Percentiles rank a stretch among this genome's conserved stretches.
phyloP scores from a whole-genome alignment of 208 protist species.

The Porcisia deanei region DNA sequence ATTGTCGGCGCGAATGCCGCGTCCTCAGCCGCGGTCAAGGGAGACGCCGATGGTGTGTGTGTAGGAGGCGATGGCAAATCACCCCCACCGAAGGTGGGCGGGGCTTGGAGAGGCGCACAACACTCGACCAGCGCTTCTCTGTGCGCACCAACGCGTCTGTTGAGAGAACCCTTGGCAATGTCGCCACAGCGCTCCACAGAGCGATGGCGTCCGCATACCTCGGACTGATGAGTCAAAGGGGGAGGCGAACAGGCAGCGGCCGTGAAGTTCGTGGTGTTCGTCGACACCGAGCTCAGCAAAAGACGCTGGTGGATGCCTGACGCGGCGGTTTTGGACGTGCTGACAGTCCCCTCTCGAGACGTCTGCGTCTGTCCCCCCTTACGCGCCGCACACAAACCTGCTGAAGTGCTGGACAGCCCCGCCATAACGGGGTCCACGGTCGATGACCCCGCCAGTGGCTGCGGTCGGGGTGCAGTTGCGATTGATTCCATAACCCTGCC shows the following conservation, averaged over 20 bases:
- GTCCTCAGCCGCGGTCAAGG: conserved; percentile 1
- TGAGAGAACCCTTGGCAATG: neutral
- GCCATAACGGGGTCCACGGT: neutral
- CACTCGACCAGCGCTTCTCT: neutral
- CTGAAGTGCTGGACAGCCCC: neutral
- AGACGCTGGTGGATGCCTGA: neutral
- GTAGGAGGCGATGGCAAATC: neutral
- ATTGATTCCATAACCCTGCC: neutral
- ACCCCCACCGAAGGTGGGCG: neutral
- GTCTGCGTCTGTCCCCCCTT: no score
- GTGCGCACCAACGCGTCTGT: neutral
- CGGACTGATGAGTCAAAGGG: neutral
- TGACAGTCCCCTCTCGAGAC: no score
- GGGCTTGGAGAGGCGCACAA: neutral
- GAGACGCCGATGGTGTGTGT: conserved; percentile 2
- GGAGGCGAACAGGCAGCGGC: neutral
- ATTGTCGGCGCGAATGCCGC: conserved; percentile 8
- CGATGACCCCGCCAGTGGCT: neutral
- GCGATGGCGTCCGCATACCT: neutral
- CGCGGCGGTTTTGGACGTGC: neutral
- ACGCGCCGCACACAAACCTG: neutral
- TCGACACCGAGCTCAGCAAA: neutral
- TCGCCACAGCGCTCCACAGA: neutral
- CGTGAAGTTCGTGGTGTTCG: neutral
- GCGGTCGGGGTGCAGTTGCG: neutral